Evolutionary conservation across 108 stramenopile species (phyloP).

Genomic region (Cylindrotheca fusiformis): DNA sequence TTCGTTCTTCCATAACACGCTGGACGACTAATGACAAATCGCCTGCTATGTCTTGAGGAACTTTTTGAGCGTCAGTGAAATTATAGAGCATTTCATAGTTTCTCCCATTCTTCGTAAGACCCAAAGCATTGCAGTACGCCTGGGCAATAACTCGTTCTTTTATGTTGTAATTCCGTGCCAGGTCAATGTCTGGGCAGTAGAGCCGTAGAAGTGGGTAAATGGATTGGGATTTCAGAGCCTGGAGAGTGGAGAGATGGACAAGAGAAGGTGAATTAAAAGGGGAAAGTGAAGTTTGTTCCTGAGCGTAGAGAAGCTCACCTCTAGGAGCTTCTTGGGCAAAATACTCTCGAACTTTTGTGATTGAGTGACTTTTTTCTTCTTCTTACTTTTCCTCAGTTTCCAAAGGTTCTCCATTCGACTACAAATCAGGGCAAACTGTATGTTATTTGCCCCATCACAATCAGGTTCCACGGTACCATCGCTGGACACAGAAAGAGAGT

Average conservation of each 20-base stretch:
- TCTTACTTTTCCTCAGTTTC: conserved; percentile 25
- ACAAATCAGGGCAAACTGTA: conserved; percentile 49
- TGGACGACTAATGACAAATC: conserved; percentile 66
- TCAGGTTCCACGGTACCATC: conserved; percentile 48
- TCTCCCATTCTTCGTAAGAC: conserved; percentile 34
- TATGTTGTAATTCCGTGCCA: conserved; percentile 45
- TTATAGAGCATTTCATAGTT: conserved; percentile 43
- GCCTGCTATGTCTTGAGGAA: conserved; percentile 41
- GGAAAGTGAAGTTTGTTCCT: conserved; percentile 26
- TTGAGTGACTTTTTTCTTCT: conserved; percentile 4
- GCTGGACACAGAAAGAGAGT: conserved; percentile 7
- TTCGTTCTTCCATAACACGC: conserved; percentile 49
- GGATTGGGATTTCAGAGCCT: conserved; percentile 24
- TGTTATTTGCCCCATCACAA: conserved; percentile 48
- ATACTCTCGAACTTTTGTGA: conserved; percentile 40
- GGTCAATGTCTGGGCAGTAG: conserved; percentile 53
- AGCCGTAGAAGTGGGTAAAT: conserved; percentile 46
- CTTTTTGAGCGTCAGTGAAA: conserved; percentile 53
- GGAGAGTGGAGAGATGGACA: too few species aligned
- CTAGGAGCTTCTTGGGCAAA: conserved; percentile 36
- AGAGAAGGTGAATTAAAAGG: neutral
- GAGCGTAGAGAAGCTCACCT: too few species aligned
- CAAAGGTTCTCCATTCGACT: conserved; percentile 57
- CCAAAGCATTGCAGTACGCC: conserved; percentile 63
- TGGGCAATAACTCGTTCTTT: conserved; percentile 73